phyloP scores from a whole-genome alignment of 2,329 filamentous ascomycete genomes.

The Ascochyta fabae region DNA sequence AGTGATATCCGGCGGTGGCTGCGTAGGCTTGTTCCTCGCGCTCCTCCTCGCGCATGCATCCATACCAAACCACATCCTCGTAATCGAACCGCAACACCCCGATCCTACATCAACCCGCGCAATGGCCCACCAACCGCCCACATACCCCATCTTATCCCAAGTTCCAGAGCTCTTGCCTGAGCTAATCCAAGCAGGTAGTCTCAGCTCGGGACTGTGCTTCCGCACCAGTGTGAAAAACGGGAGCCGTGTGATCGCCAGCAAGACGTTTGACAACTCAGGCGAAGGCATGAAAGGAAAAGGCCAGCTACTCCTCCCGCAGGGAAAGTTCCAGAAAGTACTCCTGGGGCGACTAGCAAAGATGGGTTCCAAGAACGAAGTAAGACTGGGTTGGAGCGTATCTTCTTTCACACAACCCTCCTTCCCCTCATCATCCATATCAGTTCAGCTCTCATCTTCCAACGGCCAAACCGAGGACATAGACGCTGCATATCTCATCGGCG shows the following conservation, averaged over 20 bases:
- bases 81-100: slow-evolving; percentile 36
- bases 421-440: neutral
- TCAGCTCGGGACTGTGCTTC: slow-evolving; percentile 39
- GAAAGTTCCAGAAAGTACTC: slow-evolving; percentile 39
- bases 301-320: slow-evolving; percentile 40
- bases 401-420: neutral
- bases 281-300: slow-evolving; percentile 32
- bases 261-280: slow-evolving; percentile 31
- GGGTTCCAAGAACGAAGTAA: slow-evolving; percentile 21
- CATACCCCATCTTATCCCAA: slow-evolving; percentile 49
- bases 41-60: slow-evolving; percentile 46
- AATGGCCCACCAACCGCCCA: slow-evolving; percentile 52
- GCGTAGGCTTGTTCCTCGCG: slow-evolving; percentile 51
- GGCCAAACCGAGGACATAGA: slow-evolving; percentile 21
- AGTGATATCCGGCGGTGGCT: slow-evolving; percentile 51
- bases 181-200: slow-evolving; percentile 35
- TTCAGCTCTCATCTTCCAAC: slow-evolving; percentile 11
- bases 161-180: slow-evolving; percentile 47
- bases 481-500: slow-evolving; percentile 40
- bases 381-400: slow-evolving; percentile 28
- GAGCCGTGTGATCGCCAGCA: slow-evolving; percentile 36
- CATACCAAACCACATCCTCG: slow-evolving; percentile 45
- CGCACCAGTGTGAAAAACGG: slow-evolving; percentile 32
- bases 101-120: slow-evolving; percentile 47
- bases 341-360: slow-evolving; percentile 24